Conservation (phyloP, 148 eudicot genomes). For the Nepenthes gracilis region DNA sequence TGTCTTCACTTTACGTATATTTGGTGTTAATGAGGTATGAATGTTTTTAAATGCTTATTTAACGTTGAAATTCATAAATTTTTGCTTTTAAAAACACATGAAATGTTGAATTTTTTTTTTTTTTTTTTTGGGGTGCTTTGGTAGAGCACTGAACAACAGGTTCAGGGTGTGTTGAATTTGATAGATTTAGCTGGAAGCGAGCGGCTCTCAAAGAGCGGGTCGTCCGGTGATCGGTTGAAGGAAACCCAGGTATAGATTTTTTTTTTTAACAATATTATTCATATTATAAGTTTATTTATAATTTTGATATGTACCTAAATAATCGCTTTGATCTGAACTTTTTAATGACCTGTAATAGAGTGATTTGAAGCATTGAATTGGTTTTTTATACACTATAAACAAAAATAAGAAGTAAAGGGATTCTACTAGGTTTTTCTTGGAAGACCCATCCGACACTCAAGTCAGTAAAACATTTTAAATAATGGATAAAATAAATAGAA, state of each 20-base stretch:
- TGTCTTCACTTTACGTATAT: conserved; percentile 82
- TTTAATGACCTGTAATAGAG: too few relatives aligned
- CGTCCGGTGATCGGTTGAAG: conserved; percentile 83
- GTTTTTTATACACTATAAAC: too few relatives aligned
- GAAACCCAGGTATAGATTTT: conserved; percentile 99
- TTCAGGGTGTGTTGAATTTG: conserved; percentile 84
- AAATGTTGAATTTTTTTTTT: background rate
- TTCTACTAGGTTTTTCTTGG: too few relatives aligned
- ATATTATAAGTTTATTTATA: too few relatives aligned
- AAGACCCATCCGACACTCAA: too few relatives aligned
- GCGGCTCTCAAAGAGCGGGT: conserved; percentile 96
- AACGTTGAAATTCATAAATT: background rate
- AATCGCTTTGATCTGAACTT: too few relatives aligned
- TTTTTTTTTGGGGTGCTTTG: background rate
- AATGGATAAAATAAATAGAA: too few relatives aligned
- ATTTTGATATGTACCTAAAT: too few relatives aligned
- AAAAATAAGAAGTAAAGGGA: too few relatives aligned
- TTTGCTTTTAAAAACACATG: background rate
- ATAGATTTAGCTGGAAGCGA: conserved; percentile 99
- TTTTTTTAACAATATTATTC: too few relatives aligned
- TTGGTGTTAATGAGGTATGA: conserved; percentile 84
- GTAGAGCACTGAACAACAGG: conserved; percentile 95
- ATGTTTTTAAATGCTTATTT: background rate
- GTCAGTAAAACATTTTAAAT: too few relatives aligned
- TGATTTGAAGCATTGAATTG: too few relatives aligned